Evolutionary conservation across 441 rosid genomes (phyloP), one percentile per base, ranked within the genome.

Genomic region (Brassica hybrid): DNA sequence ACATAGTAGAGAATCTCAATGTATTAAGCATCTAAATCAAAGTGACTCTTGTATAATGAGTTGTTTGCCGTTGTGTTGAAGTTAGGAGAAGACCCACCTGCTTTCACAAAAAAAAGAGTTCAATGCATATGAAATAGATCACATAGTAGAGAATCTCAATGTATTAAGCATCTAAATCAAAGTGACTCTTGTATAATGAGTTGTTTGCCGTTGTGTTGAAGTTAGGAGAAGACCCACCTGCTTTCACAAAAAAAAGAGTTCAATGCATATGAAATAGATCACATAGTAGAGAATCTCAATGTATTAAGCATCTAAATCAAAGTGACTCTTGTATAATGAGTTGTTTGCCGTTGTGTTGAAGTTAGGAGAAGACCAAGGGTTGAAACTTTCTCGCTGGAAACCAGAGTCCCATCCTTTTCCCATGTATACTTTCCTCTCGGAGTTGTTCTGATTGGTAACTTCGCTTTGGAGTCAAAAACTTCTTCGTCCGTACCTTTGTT

Each of bases 171-270:
- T n/a, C n/a, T n/a, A n/a, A n/a, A n/a, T n/a, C n/a, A n/a, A n/a
- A n/a, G n/a, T n/a, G n/a, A n/a, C n/a, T n/a, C n/a, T n/a, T n/a
- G n/a, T n/a, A n/a, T n/a, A n/a, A n/a, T n/a, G n/a, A n/a, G n/a
- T n/a, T n/a, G n/a, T n/a, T n/a, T n/a, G n/a, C n/a, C n/a, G n/a
- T n/a, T n/a, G n/a, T n/a, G n/a, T n/a, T n/a, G n/a, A n/a, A n/a
- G n/a, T n/a, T n/a, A n/a, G n/a, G n/a, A n/a, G n/a, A n/a, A 88
- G 68, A 75, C 87, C 97, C 96, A 93, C 59, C 94, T 88, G 1
- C 84, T 41, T n/a, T n/a, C n/a, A n/a, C n/a, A n/a, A n/a, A n/a
- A n/a, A n/a, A n/a, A n/a, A n/a, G n/a, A n/a, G n/a, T n/a, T n/a
- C n/a, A n/a, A n/a, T n/a, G n/a, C n/a, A n/a, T n/a, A n/a, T n/a